phyloP scores from a whole-genome alignment of 306 rosid species.

The Vicia sativa region DNA sequence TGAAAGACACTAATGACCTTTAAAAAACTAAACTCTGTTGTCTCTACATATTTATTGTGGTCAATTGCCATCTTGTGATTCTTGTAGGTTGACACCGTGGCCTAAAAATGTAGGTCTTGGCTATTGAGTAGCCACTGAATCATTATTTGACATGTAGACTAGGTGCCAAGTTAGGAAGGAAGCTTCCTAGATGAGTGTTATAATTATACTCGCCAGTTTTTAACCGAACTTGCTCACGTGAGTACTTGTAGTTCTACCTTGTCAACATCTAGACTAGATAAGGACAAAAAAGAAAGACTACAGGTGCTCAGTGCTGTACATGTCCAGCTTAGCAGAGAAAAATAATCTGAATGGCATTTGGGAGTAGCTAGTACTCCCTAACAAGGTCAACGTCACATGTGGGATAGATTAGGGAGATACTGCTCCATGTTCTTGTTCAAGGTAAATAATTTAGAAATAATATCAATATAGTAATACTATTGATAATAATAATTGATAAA shows the following conservation, averaged over 20 bases:
- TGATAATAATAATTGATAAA: slow-evolving; percentile 21
- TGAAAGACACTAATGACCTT: slow-evolving; percentile 12
- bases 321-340: slow-evolving; percentile 17
- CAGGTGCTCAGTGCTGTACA: neutral
- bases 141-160: slow-evolving; percentile 27
- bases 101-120: slow-evolving; percentile 4
- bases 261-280: slow-evolving; percentile 5
- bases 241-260: neutral
- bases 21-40: slow-evolving; percentile 9
- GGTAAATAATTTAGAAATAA: neutral
- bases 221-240: slow-evolving; percentile 7
- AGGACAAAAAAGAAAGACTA: slow-evolving; percentile 19
- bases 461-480: neutral
- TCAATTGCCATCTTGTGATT: neutral
- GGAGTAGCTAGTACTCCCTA: slow-evolving; percentile 14
- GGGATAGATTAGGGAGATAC: slow-evolving; percentile 24
- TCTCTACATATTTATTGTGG: neutral
- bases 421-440: slow-evolving; percentile 30
- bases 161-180: slow-evolving; percentile 30
- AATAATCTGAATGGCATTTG: slow-evolving; percentile 11
- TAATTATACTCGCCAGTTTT: neutral
- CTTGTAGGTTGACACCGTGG: neutral
- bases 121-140: slow-evolving; percentile 10
- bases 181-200: slow-evolving; percentile 10
- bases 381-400: slow-evolving; percentile 40